A percentile compares a stretch with the other conserved stretches of the same genome.
Evolutionary conservation across 176 grass and related monocot species (phyloP).

Genomic region (Ensete glaucum): DNA sequence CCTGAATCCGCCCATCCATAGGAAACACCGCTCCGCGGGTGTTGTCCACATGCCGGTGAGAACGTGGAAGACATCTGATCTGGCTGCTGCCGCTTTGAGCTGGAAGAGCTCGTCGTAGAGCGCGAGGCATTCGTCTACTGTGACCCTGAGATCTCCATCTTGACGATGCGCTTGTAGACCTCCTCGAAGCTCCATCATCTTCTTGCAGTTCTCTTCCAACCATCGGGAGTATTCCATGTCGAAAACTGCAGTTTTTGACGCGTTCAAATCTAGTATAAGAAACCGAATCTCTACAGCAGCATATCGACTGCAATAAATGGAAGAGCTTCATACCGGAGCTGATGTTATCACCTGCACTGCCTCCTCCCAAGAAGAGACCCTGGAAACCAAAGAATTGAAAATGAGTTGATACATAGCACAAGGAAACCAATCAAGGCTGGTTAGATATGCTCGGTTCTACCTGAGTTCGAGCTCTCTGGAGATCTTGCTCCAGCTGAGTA

Average conservation of each 20-base stretch:
- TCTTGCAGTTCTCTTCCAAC: constrained; percentile 45
- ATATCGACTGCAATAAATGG: no score
- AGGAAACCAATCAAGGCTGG: no score
- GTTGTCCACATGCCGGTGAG: constrained; percentile 66
- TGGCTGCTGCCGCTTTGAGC: constrained; percentile 35
- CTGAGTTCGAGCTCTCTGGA: constrained; percentile 65
- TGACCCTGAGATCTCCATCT: constrained; percentile 52
- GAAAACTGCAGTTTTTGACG: constrained; percentile 40
- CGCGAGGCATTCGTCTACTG: constrained; percentile 46
- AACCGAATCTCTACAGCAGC: background rate
- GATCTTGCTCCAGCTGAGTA: constrained; percentile 71
- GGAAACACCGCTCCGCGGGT: constrained; percentile 61
- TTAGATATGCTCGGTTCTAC: constrained; percentile 11
- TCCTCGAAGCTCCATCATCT: constrained; percentile 47
- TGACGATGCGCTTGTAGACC: constrained; percentile 38
- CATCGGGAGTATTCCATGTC: constrained; percentile 59
- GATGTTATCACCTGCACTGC: constrained; percentile 42
- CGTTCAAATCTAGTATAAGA: background rate
- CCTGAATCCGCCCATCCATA: constrained; percentile 85
- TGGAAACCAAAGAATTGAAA: constrained; percentile 23
- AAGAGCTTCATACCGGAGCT: constrained; percentile 43
- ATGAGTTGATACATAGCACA: background rate
- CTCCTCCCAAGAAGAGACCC: constrained; percentile 52
- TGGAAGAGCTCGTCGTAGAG: constrained; percentile 67
- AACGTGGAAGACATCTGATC: constrained; percentile 72